Base-by-base conservation (phyloP, 495 filamentous ascomycete genomes). In the Copromyces sp. region DNA sequence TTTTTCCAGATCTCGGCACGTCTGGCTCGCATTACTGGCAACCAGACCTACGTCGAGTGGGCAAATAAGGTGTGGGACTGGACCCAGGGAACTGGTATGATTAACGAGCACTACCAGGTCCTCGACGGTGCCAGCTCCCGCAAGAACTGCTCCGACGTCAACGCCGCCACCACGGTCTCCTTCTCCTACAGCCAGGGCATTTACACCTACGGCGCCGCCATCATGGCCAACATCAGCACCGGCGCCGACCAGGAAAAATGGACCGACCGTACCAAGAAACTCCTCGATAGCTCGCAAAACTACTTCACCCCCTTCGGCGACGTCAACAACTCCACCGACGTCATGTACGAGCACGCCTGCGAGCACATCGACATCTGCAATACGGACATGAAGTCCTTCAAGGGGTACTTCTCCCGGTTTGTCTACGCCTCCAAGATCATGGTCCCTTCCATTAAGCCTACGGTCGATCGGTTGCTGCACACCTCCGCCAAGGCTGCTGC, bases 381-480 rank as follows among this genome's bases (percentile, higher is more conserved):
- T 77, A 80, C 84, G 72, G 92, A 95, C 77, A 90, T 92, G 83
- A 88, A 88, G 69, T 88, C 89, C 40, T 95, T 94, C 87, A 95
- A 95, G 81, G 91, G 89, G 39, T 92, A 93, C 75, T 85, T 94
- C 29, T 83, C 91, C 9, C 88, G 90, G n/a, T 95, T 92, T 86
- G 87, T 94, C 77, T 89, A 88, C 40, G 83, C 86, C 12, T 85
- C 91, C 6, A 84, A 89, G 7, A 86, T 86, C 11, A 83, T 93
- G 77, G 85, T 87, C 35, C 88, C 88, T 11, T 87, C 85, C 35
- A 90, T 90, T 11, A 76, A 76, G 12, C 74, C 81, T 35, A 75
- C 77, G 2, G 89, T 94, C 74, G 78, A 82, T 45, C 76, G 82
- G 41, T 73, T 84, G 17, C 84, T 95, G 16, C 76, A 82, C 61